phyloP scores from a whole-genome alignment of 768 basidiomycete species.

The Kwoniella sp. region DNA sequence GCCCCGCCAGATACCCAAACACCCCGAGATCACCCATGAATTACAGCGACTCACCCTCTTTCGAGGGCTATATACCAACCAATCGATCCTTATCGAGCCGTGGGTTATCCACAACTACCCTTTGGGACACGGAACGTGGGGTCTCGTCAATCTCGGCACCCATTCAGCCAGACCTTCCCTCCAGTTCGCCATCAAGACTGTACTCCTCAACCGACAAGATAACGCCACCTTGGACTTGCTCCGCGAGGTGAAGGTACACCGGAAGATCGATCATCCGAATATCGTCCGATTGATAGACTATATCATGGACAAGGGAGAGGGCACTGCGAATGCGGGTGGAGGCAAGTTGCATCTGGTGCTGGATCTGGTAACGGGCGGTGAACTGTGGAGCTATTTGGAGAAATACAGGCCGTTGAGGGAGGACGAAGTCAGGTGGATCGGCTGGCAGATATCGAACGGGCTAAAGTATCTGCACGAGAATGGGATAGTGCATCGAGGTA shows the following conservation, averaged over 20 bases:
- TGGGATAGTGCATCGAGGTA: slow-evolving; percentile 42
- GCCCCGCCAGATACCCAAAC: background rate
- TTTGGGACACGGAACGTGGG: slow-evolving; percentile 33
- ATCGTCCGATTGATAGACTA: slow-evolving; percentile 28
- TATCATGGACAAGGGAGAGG: slow-evolving; percentile 3
- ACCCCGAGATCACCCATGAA: background rate
- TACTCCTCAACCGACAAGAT: background rate
- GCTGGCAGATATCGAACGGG: slow-evolving; percentile 27
- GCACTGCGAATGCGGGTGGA: background rate
- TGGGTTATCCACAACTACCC: slow-evolving; percentile 32
- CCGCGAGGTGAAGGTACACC: slow-evolving; percentile 25
- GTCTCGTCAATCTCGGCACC: slow-evolving; percentile 29
- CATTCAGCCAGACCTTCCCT: background rate
- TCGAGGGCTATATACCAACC: background rate
- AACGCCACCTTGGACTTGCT: background rate
- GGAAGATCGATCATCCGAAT: slow-evolving; percentile 31
- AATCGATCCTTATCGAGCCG: background rate
- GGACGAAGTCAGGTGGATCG: slow-evolving; percentile 31
- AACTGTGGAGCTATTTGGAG: slow-evolving; percentile 32
- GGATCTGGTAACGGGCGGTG: slow-evolving; percentile 35
- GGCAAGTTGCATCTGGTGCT: slow-evolving; percentile 28
- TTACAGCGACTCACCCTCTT: background rate
- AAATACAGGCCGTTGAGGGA: slow-evolving; percentile 25
- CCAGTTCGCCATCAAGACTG: slow-evolving; percentile 36
- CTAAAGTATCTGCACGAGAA: slow-evolving; percentile 30